Evolutionary conservation across 2,329 filamentous ascomycete species (phyloP), one percentile per base, ranked within the genome.

Genomic region (Alternaria ethzedia): DNA sequence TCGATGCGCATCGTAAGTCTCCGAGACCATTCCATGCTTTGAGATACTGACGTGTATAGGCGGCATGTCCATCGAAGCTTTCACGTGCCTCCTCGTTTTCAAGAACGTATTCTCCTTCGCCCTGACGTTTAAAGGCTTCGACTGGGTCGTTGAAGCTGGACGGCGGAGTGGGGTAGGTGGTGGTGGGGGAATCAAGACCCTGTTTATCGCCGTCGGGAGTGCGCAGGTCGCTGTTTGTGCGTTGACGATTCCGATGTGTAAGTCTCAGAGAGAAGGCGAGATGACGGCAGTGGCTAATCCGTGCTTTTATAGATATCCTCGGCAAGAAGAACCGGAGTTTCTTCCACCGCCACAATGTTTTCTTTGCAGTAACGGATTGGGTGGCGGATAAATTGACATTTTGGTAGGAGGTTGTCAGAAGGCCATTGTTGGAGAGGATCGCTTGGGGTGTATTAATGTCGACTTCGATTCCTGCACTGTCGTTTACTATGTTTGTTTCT

Each of bases 81-180:
- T 97, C 78, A 97, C 94, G 0, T 92, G 93, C 80, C 87, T 96
- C 78, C 87, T 97, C 68, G 90, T 97, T 57, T 97, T 97, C 85
- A 97, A 97, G 82, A 97, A 97, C 80, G 87, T 97, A 66, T 97
- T 97, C 82, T 92, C 90, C 66, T 97, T 96, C 73, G 88, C 89
- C 7, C 83, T 97, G 59, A 97, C 94, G 0, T 96, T 90, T 78
- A 91, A 88, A 70, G 93, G 93, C 1, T 97, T 93, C 73, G 85
- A 94, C 61, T 97, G 95, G 94, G 85, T 97, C 25, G 85, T 91
- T 10, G 13, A 67, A n/a, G 69, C 82, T 1, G 68, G 70, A n/a
- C 47, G 47, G 47, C 12, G 12, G 47, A 51, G 26, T 51, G 47
- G 47, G 17, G 11, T 6, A 51, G 47, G 47, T 21, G 47, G 47